A percentile compares a stretch with the other conserved stretches of the same genome.
Evolutionary conservation across 1,284 basidiomycete species (phyloP).

Genomic region (Malassezia cuniculi): DNA sequence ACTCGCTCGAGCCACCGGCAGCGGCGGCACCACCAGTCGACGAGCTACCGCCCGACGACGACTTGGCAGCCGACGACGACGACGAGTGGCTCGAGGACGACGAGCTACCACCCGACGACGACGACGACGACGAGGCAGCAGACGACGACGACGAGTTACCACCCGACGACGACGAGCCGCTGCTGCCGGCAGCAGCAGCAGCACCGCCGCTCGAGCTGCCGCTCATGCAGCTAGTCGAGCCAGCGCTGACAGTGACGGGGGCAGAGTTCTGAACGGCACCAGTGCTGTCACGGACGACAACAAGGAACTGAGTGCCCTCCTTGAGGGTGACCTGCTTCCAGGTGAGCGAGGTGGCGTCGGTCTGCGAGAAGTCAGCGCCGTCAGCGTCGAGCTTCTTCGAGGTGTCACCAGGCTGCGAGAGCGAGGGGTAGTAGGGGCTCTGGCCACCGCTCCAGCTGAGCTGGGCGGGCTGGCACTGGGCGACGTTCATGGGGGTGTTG

Average conservation of each 20-base stretch:
- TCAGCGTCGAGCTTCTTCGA: background rate
- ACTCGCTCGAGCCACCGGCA: constrained; percentile 3
- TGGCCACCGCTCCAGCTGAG: constrained; percentile 18
- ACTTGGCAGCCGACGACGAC: background rate
- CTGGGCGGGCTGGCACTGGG: constrained; percentile 19
- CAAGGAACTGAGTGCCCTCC: constrained; percentile 12
- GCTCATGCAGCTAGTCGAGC: constrained; percentile 2
- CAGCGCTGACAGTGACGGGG: constrained; percentile 2
- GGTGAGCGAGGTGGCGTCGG: constrained; percentile 4
- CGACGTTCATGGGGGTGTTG: constrained; percentile 14
- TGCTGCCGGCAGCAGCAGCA: constrained; percentile 1
- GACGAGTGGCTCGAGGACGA: no score
- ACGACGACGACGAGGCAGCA: background rate
- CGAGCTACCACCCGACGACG: background rate
- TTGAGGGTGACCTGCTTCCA: constrained; percentile 17
- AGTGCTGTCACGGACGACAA: constrained; percentile 14
- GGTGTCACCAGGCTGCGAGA: constrained; percentile 10
- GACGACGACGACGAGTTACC: constrained; percentile 1
- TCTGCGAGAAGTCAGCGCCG: background rate
- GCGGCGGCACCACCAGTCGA: background rate
- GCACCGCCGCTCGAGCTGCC: constrained; percentile 2
- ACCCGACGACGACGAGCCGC: constrained; percentile 1
- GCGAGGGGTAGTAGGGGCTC: constrained; percentile 14
- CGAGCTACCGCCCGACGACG: background rate
- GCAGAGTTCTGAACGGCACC: constrained; percentile 4